Conservation (phyloP, 495 filamentous ascomycete species). For the Lepraria neglecta region DNA sequence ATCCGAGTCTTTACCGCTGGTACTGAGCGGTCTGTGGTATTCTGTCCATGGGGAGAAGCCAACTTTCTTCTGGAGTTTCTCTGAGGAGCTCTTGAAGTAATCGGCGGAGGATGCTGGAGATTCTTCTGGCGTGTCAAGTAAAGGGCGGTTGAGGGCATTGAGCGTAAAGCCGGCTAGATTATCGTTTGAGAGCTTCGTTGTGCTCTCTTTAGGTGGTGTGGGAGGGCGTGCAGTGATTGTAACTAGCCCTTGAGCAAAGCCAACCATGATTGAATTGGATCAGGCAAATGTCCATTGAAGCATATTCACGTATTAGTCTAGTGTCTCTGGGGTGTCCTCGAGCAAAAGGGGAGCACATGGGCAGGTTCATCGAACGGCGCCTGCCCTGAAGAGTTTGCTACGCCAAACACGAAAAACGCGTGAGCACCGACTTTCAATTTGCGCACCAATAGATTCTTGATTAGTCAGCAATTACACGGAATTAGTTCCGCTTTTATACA, state of each 20-base stretch:
- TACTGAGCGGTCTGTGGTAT: constrained; percentile 56
- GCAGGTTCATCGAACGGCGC: constrained; percentile 3
- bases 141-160: constrained; percentile 6
- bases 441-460: background rate
- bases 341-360: background rate
- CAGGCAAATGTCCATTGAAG: constrained; percentile 14
- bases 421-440: constrained; percentile 2
- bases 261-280: constrained; percentile 42
- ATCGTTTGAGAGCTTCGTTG: constrained; percentile 23
- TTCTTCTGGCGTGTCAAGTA: constrained; percentile 43
- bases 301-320: background rate
- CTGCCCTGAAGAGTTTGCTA: constrained; percentile 10
- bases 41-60: constrained; percentile 67
- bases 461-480: background rate
- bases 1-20: constrained; percentile 41
- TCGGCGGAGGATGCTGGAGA: constrained; percentile 43
- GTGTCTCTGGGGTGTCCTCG: background rate
- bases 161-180: constrained; percentile 4
- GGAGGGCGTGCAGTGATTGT: constrained; percentile 50
- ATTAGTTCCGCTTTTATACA: background rate
- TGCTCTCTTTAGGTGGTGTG: constrained; percentile 55
- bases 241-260: constrained; percentile 41
- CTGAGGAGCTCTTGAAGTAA: constrained; percentile 35
- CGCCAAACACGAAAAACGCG: constrained; percentile 23
- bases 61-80: constrained; percentile 58